These are phyloP conservation scores for Dothideomycetidae sp. DNA, from an alignment of 2,329 filamentous ascomycete genomes.

Conservation along the genomic window DNA sequence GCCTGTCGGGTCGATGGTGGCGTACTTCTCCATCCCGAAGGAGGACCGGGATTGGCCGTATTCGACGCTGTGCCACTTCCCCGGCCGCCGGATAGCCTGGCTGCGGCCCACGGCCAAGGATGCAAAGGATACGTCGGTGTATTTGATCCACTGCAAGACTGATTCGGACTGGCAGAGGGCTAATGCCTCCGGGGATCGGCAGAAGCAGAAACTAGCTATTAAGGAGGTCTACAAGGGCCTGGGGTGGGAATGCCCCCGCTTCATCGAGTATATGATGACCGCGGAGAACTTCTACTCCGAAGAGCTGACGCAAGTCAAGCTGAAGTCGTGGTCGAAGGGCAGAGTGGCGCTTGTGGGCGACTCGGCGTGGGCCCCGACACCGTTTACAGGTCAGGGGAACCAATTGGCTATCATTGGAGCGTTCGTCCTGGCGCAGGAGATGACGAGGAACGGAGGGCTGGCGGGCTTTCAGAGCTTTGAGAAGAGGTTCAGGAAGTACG, in stretches of 20 bases:
- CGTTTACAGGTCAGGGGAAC: constrained; percentile 21
- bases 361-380: constrained; percentile 26
- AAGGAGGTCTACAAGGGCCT: constrained; percentile 10
- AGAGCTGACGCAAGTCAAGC: constrained; percentile 27
- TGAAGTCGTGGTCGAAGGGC: constrained; percentile 23
- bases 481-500: too few species aligned
- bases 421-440: constrained; percentile 27
- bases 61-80: constrained; percentile 13
- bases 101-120: constrained; percentile 13
- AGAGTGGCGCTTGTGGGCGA: constrained; percentile 26
- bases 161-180: constrained; percentile 4
- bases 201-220: constrained; percentile 8
- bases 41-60: constrained; percentile 10
- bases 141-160: constrained; percentile 11
- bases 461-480: too few species aligned
- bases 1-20: constrained; percentile 13
- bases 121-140: constrained; percentile 12
- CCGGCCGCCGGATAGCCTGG: constrained; percentile 12
- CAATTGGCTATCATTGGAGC: constrained; percentile 25
- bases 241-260: constrained; percentile 10
- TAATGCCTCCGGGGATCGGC: constrained; percentile 8
- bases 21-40: constrained; percentile 19
- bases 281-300: constrained; percentile 33
- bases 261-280: constrained; percentile 27
- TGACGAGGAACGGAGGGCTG: constrained; percentile 9